Percentiles rank a stretch among this genome's conserved stretches.
These are phyloP conservation scores for Odonthalia washingtoniensis DNA, from an alignment of 31 red algal genomes.

Conservation along the genomic window DNA sequence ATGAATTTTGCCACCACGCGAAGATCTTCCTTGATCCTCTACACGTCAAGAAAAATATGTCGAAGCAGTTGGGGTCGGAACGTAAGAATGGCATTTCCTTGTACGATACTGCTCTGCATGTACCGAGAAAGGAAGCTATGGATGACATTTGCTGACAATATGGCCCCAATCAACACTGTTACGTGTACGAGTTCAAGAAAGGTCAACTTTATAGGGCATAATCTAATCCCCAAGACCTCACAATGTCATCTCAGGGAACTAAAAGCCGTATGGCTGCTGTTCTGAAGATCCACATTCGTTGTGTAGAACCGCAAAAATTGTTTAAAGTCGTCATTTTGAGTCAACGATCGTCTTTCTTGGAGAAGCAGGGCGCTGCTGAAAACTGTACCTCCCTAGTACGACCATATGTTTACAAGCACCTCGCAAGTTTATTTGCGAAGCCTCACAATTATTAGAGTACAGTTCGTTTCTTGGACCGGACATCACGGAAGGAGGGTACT, in stretches of 20 bases:
- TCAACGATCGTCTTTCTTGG: conserved; percentile 33
- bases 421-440: background rate
- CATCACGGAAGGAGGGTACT: conserved; percentile 37
- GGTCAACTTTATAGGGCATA: conserved; percentile 28
- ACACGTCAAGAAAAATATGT: conserved; percentile 52
- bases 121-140: background rate
- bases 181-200: conserved; percentile 16
- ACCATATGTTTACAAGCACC: conserved; percentile 15
- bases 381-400: background rate
- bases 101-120: background rate
- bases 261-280: conserved; percentile 48
- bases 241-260: conserved; percentile 31
- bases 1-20: background rate
- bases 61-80: background rate
- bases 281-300: background rate
- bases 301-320: conserved; percentile 52
- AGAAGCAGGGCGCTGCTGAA: background rate
- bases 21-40: conserved; percentile 23
- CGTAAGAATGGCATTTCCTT: background rate
- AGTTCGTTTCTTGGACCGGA: conserved; percentile 20
- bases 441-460: background rate
- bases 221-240: conserved; percentile 38
- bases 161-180: background rate
- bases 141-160: background rate
- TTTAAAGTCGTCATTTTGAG: conserved; percentile 14